Percentiles rank a stretch among this genome's conserved stretches.
Evolutionary conservation across 257 asterid genomes (phyloP).

Genomic region (Handroanthus guayacan): DNA sequence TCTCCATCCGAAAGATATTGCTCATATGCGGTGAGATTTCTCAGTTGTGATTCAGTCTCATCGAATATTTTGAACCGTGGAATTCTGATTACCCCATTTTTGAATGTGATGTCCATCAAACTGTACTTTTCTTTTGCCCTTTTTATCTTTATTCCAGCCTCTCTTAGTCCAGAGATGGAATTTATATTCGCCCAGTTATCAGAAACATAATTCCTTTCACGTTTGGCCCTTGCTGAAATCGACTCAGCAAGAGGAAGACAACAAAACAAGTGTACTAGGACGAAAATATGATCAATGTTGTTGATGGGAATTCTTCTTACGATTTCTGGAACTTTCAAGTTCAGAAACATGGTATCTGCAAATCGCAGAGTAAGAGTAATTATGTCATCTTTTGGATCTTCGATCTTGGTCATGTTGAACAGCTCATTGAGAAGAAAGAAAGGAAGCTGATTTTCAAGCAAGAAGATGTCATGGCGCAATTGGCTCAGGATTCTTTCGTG

Average conservation of each 20-base stretch:
- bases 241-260: background rate
- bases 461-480: conserved; percentile 17
- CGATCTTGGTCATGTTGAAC: conserved; percentile 23
- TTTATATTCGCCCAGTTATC: background rate
- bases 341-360: too few species aligned
- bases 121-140: background rate
- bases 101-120: background rate
- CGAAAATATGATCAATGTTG: too few species aligned
- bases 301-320: too few species aligned
- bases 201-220: too few species aligned
- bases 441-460: conserved; percentile 32
- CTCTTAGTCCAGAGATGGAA: background rate
- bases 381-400: background rate
- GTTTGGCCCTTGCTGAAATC: background rate
- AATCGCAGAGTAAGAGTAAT: background rate
- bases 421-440: background rate
- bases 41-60: conserved; percentile 21
- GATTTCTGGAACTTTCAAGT: too few species aligned
- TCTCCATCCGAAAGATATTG: background rate
- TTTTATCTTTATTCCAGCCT: background rate
- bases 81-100: background rate
- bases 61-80: conserved; percentile 4
- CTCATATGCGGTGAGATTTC: conserved; percentile 30
- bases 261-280: too few species aligned
- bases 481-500: conserved; percentile 10